Base-by-base conservation (phyloP, 495 filamentous ascomycete species). In the Podospora pseudoanserina region DNA sequence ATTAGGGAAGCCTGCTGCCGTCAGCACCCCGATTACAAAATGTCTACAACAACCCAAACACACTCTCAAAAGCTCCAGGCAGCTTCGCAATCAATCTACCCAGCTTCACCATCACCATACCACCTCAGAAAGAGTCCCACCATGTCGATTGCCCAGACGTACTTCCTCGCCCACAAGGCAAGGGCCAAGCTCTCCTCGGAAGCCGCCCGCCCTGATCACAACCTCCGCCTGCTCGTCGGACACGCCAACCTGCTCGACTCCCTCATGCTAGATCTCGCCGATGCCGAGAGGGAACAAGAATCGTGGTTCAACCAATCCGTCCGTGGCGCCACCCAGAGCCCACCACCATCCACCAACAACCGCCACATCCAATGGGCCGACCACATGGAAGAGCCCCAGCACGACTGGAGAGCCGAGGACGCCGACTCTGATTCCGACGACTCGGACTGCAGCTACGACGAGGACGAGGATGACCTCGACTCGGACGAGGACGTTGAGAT, bases 231-330 rank as follows among this genome's bases (percentile, higher is more conserved):
- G 15, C 88, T 99, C 65, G 95, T 99, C 69, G 87, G 96, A 67
- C 95, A 99, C 81, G 95, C 95, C 85, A 99, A 99, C 85, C 89
- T 99, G 16, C 91, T 99, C 73, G 95, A 99, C 83, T 89, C 89
- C 15, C 84, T 99, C 72, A 98, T 97, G 95, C 83, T 97, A 68
- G 93, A 97, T 76, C 91, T 99, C 19, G 88, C 91, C 78, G 91
- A 96, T 55, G 95, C 96, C 75, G 96, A 99, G 83, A 86, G 88
- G 68, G 93, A 98, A 78, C 95, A 98, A 79, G 95, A 98, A 80
- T 90, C 86, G 65, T 98, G 96, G 96, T 98, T 97, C 89, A 93
- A 97, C 87, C 89, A 94, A 80, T 92, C 91, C 68, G 92, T 97
- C 80, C 87, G 84, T 77, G 90, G 90, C 73, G 92, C 91, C 73